A percentile compares a stretch with the other conserved stretches of the same genome.
Conservation (phyloP, 495 filamentous ascomycete species). For the Talaromyces nanjingensis region DNA sequence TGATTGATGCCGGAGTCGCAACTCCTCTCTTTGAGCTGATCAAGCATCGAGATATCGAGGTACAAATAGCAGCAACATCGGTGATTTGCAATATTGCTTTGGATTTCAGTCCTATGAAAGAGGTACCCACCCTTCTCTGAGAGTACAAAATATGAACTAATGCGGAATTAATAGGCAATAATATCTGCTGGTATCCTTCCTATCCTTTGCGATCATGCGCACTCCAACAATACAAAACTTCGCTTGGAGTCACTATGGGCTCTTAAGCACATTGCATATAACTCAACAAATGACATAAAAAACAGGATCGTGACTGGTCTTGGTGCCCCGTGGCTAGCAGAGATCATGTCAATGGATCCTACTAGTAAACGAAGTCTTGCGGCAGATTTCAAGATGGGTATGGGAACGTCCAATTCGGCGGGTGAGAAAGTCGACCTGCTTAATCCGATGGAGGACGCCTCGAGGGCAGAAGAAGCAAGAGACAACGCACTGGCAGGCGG, state of each 20-base stretch:
- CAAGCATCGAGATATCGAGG: slow-evolving; percentile 66
- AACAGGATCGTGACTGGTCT: slow-evolving; percentile 70
- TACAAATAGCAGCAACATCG: slow-evolving; percentile 78
- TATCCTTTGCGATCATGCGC: slow-evolving; percentile 76
- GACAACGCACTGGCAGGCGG: slow-evolving; percentile 50
- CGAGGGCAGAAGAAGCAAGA: slow-evolving; percentile 59
- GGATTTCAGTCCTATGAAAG: slow-evolving; percentile 85
- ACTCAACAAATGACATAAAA: slow-evolving; percentile 61
- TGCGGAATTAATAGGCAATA: slow-evolving; percentile 47
- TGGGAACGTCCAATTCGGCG: slow-evolving; percentile 58
- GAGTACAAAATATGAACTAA: slow-evolving; percentile 13
- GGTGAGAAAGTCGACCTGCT: slow-evolving; percentile 59
- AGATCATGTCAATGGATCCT: slow-evolving; percentile 53
- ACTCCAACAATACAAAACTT: slow-evolving; percentile 63
- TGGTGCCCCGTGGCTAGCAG: slow-evolving; percentile 70
- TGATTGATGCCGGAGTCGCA: slow-evolving; percentile 80
- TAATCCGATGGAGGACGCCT: slow-evolving; percentile 49
- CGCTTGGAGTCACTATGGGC: slow-evolving; percentile 84
- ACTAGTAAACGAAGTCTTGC: slow-evolving; percentile 30
- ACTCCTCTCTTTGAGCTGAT: slow-evolving; percentile 73
- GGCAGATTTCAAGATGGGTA: slow-evolving; percentile 38
- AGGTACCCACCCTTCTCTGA: slow-evolving; percentile 38
- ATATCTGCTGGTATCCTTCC: slow-evolving; percentile 69
- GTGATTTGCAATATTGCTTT: slow-evolving; percentile 76
- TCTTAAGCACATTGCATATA: slow-evolving; percentile 76